Base-by-base conservation (phyloP, 2,329 filamentous ascomycete genomes). In the Diplodia scrobiculata region DNA sequence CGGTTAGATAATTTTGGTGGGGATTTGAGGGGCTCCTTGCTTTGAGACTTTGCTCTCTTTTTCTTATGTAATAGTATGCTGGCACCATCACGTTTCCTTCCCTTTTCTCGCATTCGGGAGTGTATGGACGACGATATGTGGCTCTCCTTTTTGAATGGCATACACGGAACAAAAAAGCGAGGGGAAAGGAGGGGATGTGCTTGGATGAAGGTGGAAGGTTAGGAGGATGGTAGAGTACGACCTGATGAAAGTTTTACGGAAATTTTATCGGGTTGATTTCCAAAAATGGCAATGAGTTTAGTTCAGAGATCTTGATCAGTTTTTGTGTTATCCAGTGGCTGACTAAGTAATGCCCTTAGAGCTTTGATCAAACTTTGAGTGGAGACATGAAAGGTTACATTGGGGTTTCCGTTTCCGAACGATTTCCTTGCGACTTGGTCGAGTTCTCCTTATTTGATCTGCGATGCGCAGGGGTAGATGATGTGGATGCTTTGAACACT, bases 231-330 rank as follows among this genome's bases (percentile, higher is more conserved):
- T 17, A 45, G 53, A 36, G 34, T 21, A 59, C 21, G 55, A 59
- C 55, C 38, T 59, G 55, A 47, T 59, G 55, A 32, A n/a, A 45
- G 17, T 21, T 45, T 58, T 45, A 58, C 32, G 53, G 36, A 36
- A 21, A 34, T 36, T 38, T 45, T 17, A 36, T 34, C 29, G 32
- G 52, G 32, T 36, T 54, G 10, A 10, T 54, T 50, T 27, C 13
- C 47, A 27, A 50, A 50, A 50, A 54, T 34, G 19, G 32, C 17
- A 54, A 29, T 11, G 52, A 11, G 11, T 34, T 51, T 51, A 29
- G 21, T 52, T 52, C n/a, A 25, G 19, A 50, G 19, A 50, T 5
- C 9, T 51, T 51, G 19, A 51, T 17, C 2, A 0, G 0, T 13
- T 21, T 14, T 45, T 3, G 38, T n/a, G 5, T 7, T 45, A n/a